These are phyloP conservation scores for Sporothrix pallida DNA, from an alignment of 2,329 filamentous ascomycete species.

Conservation along the genomic window DNA sequence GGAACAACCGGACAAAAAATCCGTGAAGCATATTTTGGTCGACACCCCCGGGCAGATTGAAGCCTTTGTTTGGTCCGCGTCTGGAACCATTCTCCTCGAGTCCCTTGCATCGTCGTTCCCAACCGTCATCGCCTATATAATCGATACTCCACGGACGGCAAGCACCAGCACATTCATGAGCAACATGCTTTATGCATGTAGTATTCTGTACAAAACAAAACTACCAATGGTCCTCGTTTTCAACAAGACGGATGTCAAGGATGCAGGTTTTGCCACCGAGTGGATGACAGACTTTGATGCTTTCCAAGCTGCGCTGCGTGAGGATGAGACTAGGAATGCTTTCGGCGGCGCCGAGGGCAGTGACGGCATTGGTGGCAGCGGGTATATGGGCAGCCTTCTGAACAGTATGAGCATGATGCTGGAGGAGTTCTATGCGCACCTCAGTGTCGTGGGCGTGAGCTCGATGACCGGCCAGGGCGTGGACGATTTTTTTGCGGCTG, in stretches of 20 bases:
- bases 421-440: slow-evolving; percentile 94
- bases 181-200: slow-evolving; percentile 99
- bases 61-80: slow-evolving; percentile 98
- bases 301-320: slow-evolving; percentile 83
- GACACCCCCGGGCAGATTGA: slow-evolving; percentile 98
- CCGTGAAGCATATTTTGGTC: slow-evolving; percentile 83
- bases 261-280: slow-evolving; percentile 88
- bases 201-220: slow-evolving; percentile 98
- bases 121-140: slow-evolving; percentile 95
- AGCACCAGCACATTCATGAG: slow-evolving; percentile 99
- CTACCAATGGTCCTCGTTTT: slow-evolving; percentile 98
- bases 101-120: slow-evolving; percentile 93
- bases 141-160: slow-evolving; percentile 91
- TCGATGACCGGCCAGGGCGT: slow-evolving; percentile 91
- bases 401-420: slow-evolving; percentile 98
- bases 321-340: slow-evolving; percentile 78
- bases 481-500: slow-evolving; percentile 90
- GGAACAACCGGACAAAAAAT: slow-evolving; percentile 63
- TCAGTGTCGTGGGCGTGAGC: slow-evolving; percentile 91
- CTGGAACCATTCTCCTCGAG: slow-evolving; percentile 90
- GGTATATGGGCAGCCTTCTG: slow-evolving; percentile 93
- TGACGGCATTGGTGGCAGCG: slow-evolving; percentile 71
- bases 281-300: slow-evolving; percentile 99
- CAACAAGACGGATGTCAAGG: slow-evolving; percentile 97
- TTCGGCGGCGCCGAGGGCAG: slow-evolving; percentile 74